A percentile compares a stretch with the other conserved stretches of the same genome.
Evolutionary conservation across 1,284 basidiomycete species (phyloP).

Genomic region (Chiua sp.): DNA sequence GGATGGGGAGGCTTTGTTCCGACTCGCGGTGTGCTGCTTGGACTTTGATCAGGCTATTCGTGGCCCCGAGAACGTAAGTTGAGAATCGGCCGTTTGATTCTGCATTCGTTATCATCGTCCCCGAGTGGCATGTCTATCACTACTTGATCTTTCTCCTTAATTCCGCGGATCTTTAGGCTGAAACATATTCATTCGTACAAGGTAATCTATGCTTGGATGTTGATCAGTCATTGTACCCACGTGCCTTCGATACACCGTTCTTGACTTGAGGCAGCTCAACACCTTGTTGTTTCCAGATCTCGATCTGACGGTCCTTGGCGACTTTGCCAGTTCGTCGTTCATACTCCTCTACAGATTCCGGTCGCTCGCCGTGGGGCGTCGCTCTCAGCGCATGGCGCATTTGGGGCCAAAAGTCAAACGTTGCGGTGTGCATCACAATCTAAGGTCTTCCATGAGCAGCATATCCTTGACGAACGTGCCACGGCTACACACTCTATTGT

Average conservation of each 20-base stretch:
- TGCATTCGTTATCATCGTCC: background rate
- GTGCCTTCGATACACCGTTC: conserved; percentile 41
- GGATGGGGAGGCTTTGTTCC: conserved; percentile 27
- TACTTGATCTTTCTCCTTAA: background rate
- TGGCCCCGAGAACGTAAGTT: conserved; percentile 9
- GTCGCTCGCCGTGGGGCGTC: conserved; percentile 83
- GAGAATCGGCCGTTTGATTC: conserved; percentile 4
- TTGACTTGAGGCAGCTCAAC: conserved; percentile 43
- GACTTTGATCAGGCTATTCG: conserved; percentile 23
- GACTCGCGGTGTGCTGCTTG: conserved; percentile 27
- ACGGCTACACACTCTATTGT: conserved; percentile 58
- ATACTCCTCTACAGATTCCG: conserved; percentile 77
- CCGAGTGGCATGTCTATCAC: background rate
- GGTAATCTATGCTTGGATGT: background rate
- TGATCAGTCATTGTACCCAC: conserved; percentile 63
- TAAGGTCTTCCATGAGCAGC: conserved; percentile 29
- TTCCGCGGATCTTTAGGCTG: background rate
- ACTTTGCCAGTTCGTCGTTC: conserved; percentile 65
- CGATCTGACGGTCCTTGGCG: conserved; percentile 69
- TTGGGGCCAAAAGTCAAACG: conserved; percentile 78
- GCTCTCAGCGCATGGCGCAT: conserved; percentile 79
- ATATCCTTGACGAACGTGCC: background rate
- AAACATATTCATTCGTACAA: background rate
- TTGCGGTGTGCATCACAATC: conserved; percentile 78
- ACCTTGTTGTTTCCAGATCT: conserved; percentile 68